phyloP scores from a whole-genome alignment of 2,329 filamentous ascomycete species.

The Trichoderma brevicompactum region DNA sequence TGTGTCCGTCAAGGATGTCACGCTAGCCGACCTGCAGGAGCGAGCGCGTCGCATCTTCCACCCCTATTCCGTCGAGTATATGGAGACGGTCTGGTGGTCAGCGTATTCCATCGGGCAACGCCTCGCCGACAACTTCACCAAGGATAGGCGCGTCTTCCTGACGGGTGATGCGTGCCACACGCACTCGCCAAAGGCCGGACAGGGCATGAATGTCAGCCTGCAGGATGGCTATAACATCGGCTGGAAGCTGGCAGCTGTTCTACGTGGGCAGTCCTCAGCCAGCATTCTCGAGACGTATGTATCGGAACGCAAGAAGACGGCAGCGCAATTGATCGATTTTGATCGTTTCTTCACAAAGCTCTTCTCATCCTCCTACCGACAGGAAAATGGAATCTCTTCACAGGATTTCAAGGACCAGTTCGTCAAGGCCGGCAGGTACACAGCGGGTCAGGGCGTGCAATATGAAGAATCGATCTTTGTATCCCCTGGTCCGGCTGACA shows the following conservation, averaged over 20 bases:
- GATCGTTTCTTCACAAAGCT: constrained; percentile 14
- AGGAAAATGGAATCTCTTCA: neutral
- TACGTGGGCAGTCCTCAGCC: neutral
- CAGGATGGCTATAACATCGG: constrained; percentile 14
- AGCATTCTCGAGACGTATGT: neutral
- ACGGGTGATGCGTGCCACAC: constrained; percentile 9
- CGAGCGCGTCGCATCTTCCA: constrained; percentile 5
- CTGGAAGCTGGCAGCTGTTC: constrained; percentile 6
- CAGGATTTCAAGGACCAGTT: constrained; percentile 4
- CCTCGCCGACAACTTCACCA: constrained; percentile 8
- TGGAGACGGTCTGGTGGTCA: constrained; percentile 10
- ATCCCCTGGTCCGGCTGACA: neutral
- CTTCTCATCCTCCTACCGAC: constrained; percentile 8
- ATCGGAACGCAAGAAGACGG: constrained; percentile 10
- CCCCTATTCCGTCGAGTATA: neutral
- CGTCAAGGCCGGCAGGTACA: constrained; percentile 6
- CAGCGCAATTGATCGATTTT: constrained; percentile 4
- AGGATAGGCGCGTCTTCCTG: neutral
- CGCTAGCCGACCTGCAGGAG: neutral
- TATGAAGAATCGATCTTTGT: constrained; percentile 9
- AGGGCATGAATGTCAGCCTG: constrained; percentile 7
- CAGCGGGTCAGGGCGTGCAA: constrained; percentile 12
- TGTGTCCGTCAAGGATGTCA: neutral
- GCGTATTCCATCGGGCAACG: constrained; percentile 6
- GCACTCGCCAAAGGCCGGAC: constrained; percentile 8